phyloP scores from a whole-genome alignment of 176 grass and related monocot species.

The Puccinellia tenuiflora region DNA sequence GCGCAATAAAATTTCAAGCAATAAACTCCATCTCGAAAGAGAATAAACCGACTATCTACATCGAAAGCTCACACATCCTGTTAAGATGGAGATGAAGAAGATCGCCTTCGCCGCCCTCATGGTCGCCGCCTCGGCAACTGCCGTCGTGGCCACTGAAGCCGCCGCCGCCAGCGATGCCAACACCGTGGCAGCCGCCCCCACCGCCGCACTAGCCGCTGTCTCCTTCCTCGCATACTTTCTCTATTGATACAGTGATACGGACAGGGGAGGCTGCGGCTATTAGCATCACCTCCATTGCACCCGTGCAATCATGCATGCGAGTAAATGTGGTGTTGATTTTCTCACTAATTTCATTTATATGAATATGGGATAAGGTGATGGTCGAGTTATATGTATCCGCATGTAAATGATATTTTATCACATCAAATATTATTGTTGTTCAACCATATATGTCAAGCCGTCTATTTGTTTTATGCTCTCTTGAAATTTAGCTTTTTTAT shows the following conservation, averaged over 20 bases:
- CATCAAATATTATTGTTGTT: neutral
- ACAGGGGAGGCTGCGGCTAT: neutral
- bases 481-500: neutral
- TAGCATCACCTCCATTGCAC: conserved; percentile 6
- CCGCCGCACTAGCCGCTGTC: neutral
- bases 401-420: neutral
- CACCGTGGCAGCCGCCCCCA: neutral
- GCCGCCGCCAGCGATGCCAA: neutral
- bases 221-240: conserved; percentile 6
- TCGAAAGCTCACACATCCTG: neutral
- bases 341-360: neutral
- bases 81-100: neutral
- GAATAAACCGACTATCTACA: neutral
- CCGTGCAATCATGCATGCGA: neutral
- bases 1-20: neutral
- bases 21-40: neutral
- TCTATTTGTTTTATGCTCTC: neutral
- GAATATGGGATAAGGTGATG: neutral
- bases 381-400: neutral
- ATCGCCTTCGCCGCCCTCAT: neutral
- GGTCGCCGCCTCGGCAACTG: neutral
- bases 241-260: neutral
- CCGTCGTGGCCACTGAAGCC: neutral
- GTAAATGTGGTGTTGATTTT: neutral
- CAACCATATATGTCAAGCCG: neutral